These are phyloP conservation scores for Pichia heedii DNA, from an alignment of 805 yeast genomes.

Conservation along the genomic window DNA sequence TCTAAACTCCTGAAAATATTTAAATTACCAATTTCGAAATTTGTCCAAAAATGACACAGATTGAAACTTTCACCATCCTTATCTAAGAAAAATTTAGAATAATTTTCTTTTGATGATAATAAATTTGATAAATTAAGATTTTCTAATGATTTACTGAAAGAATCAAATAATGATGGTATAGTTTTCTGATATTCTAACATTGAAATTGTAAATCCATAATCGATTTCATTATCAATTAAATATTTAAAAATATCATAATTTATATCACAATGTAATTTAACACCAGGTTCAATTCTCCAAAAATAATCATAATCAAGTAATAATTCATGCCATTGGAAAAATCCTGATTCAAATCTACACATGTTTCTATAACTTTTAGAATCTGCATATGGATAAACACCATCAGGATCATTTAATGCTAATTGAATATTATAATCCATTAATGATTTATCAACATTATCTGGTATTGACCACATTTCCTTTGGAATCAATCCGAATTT, in stretches of 20 bases:
- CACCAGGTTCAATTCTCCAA: conserved; percentile 90
- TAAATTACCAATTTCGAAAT: conserved; percentile 72
- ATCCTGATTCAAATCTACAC: conserved; percentile 86
- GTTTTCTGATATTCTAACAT: conserved; percentile 64
- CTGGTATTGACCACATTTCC: conserved; percentile 67
- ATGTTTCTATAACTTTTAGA: conserved; percentile 67
- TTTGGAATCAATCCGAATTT: conserved; percentile 53
- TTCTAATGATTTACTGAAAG: conserved; percentile 28
- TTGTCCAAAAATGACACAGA: conserved; percentile 83
- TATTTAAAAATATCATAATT: conserved; percentile 63
- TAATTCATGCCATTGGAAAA: conserved; percentile 65
- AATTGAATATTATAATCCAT: conserved; percentile 16
- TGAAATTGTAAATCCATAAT: conserved; percentile 68
- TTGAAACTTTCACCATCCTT: conserved; percentile 55
- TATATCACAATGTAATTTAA: conserved; percentile 68
- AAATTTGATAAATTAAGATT: conserved; percentile 30
- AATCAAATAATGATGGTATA: conserved; percentile 42
- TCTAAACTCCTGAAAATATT: conserved; percentile 63
- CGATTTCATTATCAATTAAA: conserved; percentile 60
- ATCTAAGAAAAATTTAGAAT: conserved; percentile 56
- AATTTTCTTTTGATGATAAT: conserved; percentile 29
- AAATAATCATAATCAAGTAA: conserved; percentile 68
- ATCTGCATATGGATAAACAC: conserved; percentile 50
- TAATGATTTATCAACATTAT: conserved; percentile 11
- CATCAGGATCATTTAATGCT: conserved; percentile 20